Base-by-base conservation (phyloP, 306 rosid species). In the Gastrolobium bilobum region DNA sequence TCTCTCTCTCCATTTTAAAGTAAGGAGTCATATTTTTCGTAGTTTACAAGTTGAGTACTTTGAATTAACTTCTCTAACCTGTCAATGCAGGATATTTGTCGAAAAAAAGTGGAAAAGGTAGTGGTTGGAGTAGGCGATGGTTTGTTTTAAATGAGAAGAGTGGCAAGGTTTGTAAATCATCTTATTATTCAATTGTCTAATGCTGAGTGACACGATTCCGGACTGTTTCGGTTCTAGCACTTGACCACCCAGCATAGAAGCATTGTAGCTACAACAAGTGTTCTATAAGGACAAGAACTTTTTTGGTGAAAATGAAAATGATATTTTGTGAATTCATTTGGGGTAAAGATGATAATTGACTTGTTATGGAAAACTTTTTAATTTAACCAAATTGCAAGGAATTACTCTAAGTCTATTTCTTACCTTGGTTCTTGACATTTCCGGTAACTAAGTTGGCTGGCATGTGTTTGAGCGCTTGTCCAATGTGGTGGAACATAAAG, bases 61-160 rank as follows among this genome's bases (percentile, higher is more conserved):
- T 20, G 72, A 54, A 59, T 83, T 71, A 53, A 80, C 79, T 78
- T 57, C 30, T 77, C 7, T 69, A 44, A 46, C 33, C 72, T 83
- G 10, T 64, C 26, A 8, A 73, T 81, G 82, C 86, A 88, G 91
- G 91, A 73, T 88, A 85, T 78, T 50, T 88, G 68, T 73, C 83
- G 61, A 88, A 88, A 84, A 88, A 83, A 59, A 85, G 91, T 13
- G 83, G 76, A 62, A 88, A 88, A 83, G 76, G 84, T 65, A 84
- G 79, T 80, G 91, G 87, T 14, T 88, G 91, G 91, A 85, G 79
- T 76, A 88, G 53, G 54, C 80, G 91, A 31, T 88, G 91, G 91
- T 88, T 88, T 83, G 91, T 88, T 52, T 74, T 88, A 44, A 85
- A 88, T 68, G 91, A 83, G 71, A 88, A 85, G 80, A 88, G 72